Base-by-base conservation (phyloP, 2,329 filamentous ascomycete species). In the Lomentospora prolificans region DNA sequence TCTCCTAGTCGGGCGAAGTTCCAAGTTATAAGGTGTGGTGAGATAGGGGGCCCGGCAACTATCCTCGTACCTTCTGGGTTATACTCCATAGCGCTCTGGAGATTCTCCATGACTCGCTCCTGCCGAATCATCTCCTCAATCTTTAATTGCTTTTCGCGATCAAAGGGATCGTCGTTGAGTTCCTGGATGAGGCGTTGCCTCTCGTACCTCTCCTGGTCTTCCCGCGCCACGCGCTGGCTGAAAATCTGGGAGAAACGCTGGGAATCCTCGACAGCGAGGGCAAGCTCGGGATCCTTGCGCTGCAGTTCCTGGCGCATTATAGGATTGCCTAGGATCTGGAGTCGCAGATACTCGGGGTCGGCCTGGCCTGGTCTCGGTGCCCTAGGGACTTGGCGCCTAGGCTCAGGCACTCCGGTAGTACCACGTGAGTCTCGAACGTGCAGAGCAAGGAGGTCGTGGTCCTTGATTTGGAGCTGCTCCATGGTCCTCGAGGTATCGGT, bases 101-200 rank as follows among this genome's bases (percentile, higher is more conserved):
- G 71, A 66, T 99, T 99, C 72, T 96, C 90, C 70, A 92, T 90
- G 50, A 99, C 92, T 14, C 86, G 80, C 72, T 97, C 89, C 71
- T 96, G 89, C 56, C 94, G 85, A 66, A 99, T 99, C 71, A 97
- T 95, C 72, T 99, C 94, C 67, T 94, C 92, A 60, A 99, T 99
- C 72, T 86, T 89, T 50, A 80, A 80, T 72, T 99, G 94, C 7
- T 91, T 89, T 61, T 96, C 91, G 25, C 90, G 75, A 66, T 99
- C 92, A 72, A 97, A 96, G 0, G 92, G 91, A 65, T 99, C 94
- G 8, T 90, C 87, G 67, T 97, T 96, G 59, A 97, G 77, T 65
- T 87, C 79, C 59, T 85, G 85, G 63, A 96, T 91, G 68, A 92
- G 85, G 55, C 88, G 84, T 68, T 91, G 84, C 58, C 92, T 86